phyloP scores from a whole-genome alignment of 257 asterid genomes.

The Przewalskia tangutica region DNA sequence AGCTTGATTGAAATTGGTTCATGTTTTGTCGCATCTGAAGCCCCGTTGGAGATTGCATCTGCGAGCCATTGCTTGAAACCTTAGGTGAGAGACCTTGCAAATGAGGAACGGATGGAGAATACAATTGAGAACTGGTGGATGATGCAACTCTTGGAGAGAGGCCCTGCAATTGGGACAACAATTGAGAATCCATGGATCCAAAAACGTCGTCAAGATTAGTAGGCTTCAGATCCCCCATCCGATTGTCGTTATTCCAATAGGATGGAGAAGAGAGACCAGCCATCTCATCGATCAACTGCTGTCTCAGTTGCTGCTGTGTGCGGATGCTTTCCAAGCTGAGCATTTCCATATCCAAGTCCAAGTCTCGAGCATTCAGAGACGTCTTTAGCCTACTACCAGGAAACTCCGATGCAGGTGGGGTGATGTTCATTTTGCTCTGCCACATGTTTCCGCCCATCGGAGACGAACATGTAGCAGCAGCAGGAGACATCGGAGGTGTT shows the following conservation, averaged over 20 bases:
- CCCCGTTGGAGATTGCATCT: constrained; percentile 45
- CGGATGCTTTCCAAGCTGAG: constrained; percentile 50
- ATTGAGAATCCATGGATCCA: constrained; percentile 58
- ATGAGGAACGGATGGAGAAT: constrained; percentile 42
- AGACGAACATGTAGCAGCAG: constrained; percentile 48
- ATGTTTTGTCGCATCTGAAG: constrained; percentile 44
- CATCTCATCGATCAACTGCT: constrained; percentile 53
- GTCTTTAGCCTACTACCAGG: constrained; percentile 75
- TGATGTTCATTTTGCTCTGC: constrained; percentile 50
- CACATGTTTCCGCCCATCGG: constrained; percentile 44
- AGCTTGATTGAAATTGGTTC: constrained; percentile 61
- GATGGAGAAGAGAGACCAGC: constrained; percentile 56
- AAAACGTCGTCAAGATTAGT: constrained; percentile 65
- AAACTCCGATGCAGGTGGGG: constrained; percentile 67
- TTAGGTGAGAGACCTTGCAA: constrained; percentile 46
- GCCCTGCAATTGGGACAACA: constrained; percentile 46
- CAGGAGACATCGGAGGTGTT: constrained; percentile 58
- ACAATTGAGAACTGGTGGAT: constrained; percentile 19
- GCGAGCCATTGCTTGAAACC: constrained; percentile 19
- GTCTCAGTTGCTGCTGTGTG: constrained; percentile 48
- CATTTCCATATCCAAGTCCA: constrained; percentile 40
- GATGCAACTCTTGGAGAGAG: constrained; percentile 39
- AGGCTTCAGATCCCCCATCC: constrained; percentile 47
- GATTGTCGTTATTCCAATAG: constrained; percentile 25
- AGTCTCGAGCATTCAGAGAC: constrained; percentile 40